These are phyloP conservation scores for Aspergillus mulundensis DNA, from an alignment of 495 filamentous ascomycete genomes.

Conservation along the genomic window DNA sequence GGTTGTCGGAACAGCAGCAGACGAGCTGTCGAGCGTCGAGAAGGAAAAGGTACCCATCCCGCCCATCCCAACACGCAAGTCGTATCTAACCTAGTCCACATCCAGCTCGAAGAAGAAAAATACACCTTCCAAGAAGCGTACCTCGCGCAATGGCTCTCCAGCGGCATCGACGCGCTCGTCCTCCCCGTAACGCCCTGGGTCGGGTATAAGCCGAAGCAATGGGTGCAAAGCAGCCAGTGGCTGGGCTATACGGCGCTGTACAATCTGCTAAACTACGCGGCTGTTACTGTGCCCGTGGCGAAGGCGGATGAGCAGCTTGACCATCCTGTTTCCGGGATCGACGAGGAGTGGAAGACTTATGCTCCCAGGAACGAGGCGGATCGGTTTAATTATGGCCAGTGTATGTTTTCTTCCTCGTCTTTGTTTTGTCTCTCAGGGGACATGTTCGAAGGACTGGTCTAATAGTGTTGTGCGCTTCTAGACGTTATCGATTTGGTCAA, in stretches of 20 bases:
- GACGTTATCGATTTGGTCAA: constrained; percentile 45
- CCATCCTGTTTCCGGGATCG: constrained; percentile 8
- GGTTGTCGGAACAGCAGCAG: constrained; percentile 33
- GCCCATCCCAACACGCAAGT: background rate
- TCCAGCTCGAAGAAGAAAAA: constrained; percentile 29
- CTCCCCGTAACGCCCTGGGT: constrained; percentile 54
- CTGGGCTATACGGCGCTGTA: constrained; percentile 63
- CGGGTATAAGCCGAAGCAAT: constrained; percentile 44
- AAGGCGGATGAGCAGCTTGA: constrained; percentile 39
- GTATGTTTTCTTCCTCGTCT: constrained; percentile 29
- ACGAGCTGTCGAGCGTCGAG: constrained; percentile 25
- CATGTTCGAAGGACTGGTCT: too few relatives aligned
- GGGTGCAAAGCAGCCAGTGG: constrained; percentile 52
- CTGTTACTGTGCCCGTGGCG: constrained; percentile 50
- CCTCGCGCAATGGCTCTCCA: constrained; percentile 51
- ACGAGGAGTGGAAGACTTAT: constrained; percentile 32
- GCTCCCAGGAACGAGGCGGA: constrained; percentile 38
- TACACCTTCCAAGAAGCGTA: constrained; percentile 29
- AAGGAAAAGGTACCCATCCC: constrained; percentile 25
- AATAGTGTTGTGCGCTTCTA: too few relatives aligned
- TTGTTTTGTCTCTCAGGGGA: constrained; percentile 4
- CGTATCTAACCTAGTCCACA: background rate
- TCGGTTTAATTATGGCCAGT: constrained; percentile 41
- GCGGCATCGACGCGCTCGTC: constrained; percentile 64
- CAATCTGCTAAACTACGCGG: constrained; percentile 67